Base-by-base conservation (phyloP, 2,329 filamentous ascomycete genomes). In the Phyllosticta capitalensis region DNA sequence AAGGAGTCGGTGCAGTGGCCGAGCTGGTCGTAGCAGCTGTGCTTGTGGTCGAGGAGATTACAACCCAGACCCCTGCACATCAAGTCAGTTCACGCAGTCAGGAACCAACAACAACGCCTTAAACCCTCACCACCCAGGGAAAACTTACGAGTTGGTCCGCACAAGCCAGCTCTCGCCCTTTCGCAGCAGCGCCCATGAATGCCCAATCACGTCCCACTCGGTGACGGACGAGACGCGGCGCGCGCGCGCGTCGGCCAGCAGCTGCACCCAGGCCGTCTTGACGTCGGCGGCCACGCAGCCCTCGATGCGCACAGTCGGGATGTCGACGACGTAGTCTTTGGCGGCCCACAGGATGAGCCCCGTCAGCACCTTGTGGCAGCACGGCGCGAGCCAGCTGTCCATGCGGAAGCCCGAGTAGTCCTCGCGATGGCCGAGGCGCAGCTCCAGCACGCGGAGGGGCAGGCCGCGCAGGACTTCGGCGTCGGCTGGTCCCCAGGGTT, bases 1-100 rank as follows among this genome's bases (percentile, higher is more conserved):
- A 50, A 59, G 19, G 51, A 38, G n/a, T 59, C 57, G 7, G 45
- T 59, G 52, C 57, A 59, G 22, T 52, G 57, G 10, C 56, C 56
- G 38, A 59, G 19, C 30, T 38, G 30, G 1, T 55, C 45, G 9
- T 30, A 26, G 20, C 57, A 55, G 48, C 52, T 54, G 45, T 55
- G 52, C 22, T 59, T 24, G 14, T 59, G 57, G 26, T 59, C 57
- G 45, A 55, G 57, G 45, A 59, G 52, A 1, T 55, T 45, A 26
- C 52, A 59, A 24, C 57, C 57, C 24, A 54, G 52, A 9, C 52
- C 57, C 20, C 57, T 54, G 9, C 10, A 6, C 5, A 9, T n/a
- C n/a, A 9, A 10, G 51, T 58, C 30, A 58, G 56, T n/a, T n/a
- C n/a, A n/a, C n/a, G n/a, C n/a, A n/a, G n/a, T n/a, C n/a, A n/a